Base-by-base conservation (phyloP, 768 basidiomycete species). In the Ramaria rubella region DNA sequence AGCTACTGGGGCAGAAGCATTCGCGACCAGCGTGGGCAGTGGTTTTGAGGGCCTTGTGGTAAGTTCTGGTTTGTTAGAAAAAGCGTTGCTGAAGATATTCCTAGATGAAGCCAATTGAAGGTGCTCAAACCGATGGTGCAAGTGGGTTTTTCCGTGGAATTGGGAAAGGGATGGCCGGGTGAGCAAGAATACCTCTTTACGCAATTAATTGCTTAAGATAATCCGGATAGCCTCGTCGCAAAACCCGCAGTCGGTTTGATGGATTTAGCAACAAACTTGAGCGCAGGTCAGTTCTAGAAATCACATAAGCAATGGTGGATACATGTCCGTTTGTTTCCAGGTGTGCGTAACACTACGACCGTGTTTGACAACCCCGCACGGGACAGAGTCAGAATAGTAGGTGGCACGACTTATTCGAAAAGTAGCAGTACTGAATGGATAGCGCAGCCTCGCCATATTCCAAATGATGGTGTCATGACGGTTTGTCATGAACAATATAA, bases 131-230 rank as follows among this genome's bases (percentile, higher is more conserved):
- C 8, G 94, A 87, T 67, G 96, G 96, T 12, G 94, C 95, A 0
- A 73, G 90, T 26, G 96, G 96, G 3, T 99, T 99, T 73, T 93
- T 97, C 78, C 98, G 96, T 70, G 96, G 96, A 11, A 82, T 99
- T 29, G 96, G 96, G 24, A 95, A 94, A 69, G 94, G 96, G 19
- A 75, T 98, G 48, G 92, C 96, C 53, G 96, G 96, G 91, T 94
- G 69, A 49, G 75, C 61, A 42, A 7, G 61, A 12, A 29, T 12
- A 33, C 26, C 14, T 17, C 23, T 29, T 5, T n/a, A 23, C 52
- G 15, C 23, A 31, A 24, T 57, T 17, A n/a, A n/a, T 29, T n/a
- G 49, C 50, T 52, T 55, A 56, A 21, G n/a, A n/a, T 62, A 21
- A 5, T 56, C 36, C 53, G 9, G 38, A 14, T 63, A 94, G 94